Percentiles rank a stretch among this genome's conserved stretches.
Conservation (phyloP, 2,329 filamentous ascomycete genomes). For the Clarireedia sp. region DNA sequence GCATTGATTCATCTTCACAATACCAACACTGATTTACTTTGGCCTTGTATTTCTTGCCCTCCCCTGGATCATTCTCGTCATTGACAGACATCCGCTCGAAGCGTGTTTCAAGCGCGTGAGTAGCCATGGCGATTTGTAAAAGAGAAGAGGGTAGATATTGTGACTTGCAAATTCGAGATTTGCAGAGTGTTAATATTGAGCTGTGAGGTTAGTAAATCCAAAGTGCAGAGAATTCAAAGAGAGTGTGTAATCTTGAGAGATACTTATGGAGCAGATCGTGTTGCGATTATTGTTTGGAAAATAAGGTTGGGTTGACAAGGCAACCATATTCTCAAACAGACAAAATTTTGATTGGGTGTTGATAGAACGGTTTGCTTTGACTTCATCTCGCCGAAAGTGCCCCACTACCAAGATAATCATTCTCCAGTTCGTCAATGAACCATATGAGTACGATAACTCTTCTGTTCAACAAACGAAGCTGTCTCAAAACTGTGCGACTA, state of each 20-base stretch:
- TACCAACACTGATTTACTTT: conserved; percentile 53
- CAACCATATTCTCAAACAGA: background rate
- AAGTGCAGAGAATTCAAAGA: background rate
- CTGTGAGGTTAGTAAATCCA: conserved; percentile 17
- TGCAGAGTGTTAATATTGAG: background rate
- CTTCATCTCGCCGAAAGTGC: too few species aligned
- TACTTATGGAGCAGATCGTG: background rate
- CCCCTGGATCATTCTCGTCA: conserved; percentile 69
- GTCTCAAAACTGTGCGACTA: too few species aligned
- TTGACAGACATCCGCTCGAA: conserved; percentile 86
- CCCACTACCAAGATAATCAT: background rate
- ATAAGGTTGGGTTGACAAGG: background rate
- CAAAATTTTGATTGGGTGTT: too few species aligned
- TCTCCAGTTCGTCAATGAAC: too few species aligned
- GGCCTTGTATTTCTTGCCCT: conserved; percentile 54
- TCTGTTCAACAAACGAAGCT: too few species aligned
- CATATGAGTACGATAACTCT: too few species aligned
- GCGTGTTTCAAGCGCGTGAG: conserved; percentile 72
- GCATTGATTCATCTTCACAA: background rate
- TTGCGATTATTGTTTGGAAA: background rate
- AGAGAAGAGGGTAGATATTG: background rate
- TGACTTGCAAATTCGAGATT: background rate
- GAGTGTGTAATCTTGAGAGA: too few species aligned
- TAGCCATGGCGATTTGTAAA: conserved; percentile 47
- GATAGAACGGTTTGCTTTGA: too few species aligned